These are phyloP conservation scores for Capronia americana DNA, from an alignment of 2,329 filamentous ascomycete genomes.

Conservation along the genomic window DNA sequence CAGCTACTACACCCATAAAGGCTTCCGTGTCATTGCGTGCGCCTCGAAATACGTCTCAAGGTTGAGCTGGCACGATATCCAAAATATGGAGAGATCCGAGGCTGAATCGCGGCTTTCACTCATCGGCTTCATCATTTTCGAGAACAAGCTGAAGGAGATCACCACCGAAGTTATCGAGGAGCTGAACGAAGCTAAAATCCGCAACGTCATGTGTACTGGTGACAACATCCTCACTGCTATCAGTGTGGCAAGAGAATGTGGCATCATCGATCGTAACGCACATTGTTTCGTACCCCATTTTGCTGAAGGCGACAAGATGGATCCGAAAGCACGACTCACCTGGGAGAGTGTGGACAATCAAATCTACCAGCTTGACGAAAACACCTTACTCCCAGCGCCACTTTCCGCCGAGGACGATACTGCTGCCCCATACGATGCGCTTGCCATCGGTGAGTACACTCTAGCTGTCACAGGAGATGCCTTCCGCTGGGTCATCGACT, in stretches of 20 bases:
- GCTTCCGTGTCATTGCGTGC: constrained; percentile 95
- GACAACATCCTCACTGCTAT: constrained; percentile 98
- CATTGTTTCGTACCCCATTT: constrained; percentile 96
- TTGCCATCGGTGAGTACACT: constrained; percentile 82
- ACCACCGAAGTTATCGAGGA: constrained; percentile 83
- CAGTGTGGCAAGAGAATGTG: constrained; percentile 90
- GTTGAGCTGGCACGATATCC: constrained; percentile 89
- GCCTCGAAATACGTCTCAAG: constrained; percentile 87
- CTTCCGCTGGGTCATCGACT: constrained; percentile 96
- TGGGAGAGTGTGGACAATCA: constrained; percentile 97
- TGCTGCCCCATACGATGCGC: constrained; percentile 83
- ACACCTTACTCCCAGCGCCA: constrained; percentile 77
- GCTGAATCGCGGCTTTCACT: constrained; percentile 86
- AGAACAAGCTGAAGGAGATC: constrained; percentile 94
- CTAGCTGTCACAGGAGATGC: constrained; percentile 90
- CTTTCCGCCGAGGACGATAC: constrained; percentile 74
- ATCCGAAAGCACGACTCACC: constrained; percentile 73
- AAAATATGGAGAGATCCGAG: constrained; percentile 88
- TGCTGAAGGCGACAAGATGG: constrained; percentile 73
- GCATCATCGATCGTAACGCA: constrained; percentile 76
- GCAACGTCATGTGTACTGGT: constrained; percentile 94
- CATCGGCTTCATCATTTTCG: constrained; percentile 95
- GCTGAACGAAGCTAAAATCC: constrained; percentile 80
- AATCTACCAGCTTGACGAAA: constrained; percentile 76
- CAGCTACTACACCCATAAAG: constrained; percentile 90